A percentile compares a stretch with the other conserved stretches of the same genome.
Conservation (phyloP, 306 rosid species). For the Prunus dulcis region DNA sequence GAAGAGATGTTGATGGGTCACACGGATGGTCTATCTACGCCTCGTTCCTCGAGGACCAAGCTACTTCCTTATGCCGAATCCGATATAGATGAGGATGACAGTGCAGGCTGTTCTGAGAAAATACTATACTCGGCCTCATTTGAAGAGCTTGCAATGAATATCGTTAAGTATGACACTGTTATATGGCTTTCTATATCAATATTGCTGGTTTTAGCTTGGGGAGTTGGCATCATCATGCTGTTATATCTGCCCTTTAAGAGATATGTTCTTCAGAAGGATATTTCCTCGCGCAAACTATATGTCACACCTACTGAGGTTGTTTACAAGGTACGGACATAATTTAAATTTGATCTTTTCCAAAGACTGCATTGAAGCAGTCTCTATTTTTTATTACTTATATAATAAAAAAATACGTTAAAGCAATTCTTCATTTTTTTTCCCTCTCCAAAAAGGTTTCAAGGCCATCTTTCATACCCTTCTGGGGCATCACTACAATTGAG, state of each 20-base stretch:
- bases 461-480: slow-evolving; percentile 82
- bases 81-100: slow-evolving; percentile 48
- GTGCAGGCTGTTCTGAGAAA: slow-evolving; percentile 45
- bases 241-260: slow-evolving; percentile 77
- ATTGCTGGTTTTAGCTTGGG: slow-evolving; percentile 89
- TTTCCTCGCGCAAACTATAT: slow-evolving; percentile 68
- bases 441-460: slow-evolving; percentile 60
- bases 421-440: slow-evolving; percentile 3
- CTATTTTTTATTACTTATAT: not conserved
- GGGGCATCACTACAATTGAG: slow-evolving; percentile 64
- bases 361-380: not conserved
- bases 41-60: slow-evolving; percentile 42
- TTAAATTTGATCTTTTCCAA: not conserved
- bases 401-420: not conserved
- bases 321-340: slow-evolving; percentile 55
- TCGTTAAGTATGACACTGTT: slow-evolving; percentile 68
- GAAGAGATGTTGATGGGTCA: slow-evolving; percentile 70
- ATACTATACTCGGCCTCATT: slow-evolving; percentile 71
- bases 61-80: slow-evolving; percentile 48
- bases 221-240: slow-evolving; percentile 80
- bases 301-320: slow-evolving; percentile 74
- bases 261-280: slow-evolving; percentile 71
- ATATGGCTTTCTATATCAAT: slow-evolving; percentile 85
- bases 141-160: slow-evolving; percentile 62
- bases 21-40: slow-evolving; percentile 52